Conservation (phyloP, 2,329 filamentous ascomycete genomes). For the Amauroascus verrucosus region DNA sequence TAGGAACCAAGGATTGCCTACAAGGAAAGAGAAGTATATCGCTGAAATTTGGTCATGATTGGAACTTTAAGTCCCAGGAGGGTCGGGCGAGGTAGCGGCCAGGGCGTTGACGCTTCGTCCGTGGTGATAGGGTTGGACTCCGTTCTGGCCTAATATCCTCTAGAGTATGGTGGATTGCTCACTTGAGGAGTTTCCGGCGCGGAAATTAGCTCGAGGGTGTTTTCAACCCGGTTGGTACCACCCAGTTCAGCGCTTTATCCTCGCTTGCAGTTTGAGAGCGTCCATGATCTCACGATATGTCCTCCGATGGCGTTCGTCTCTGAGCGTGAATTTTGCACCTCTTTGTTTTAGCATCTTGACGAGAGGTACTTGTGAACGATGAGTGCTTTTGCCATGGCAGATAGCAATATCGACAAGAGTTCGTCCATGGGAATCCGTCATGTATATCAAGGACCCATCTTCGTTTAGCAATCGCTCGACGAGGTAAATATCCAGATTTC, state of each 20-base stretch:
- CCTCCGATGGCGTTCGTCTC: slow-evolving; percentile 2
- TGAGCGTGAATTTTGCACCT: slow-evolving; percentile 8
- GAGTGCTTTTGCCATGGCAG: slow-evolving; percentile 8
- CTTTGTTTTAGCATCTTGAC: slow-evolving; percentile 5
- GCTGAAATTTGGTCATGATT: neutral
- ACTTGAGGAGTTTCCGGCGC: neutral
- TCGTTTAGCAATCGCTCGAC: slow-evolving; percentile 6
- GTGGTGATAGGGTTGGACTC: neutral
- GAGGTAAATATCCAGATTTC: slow-evolving; percentile 3
- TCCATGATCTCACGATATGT: slow-evolving; percentile 8
- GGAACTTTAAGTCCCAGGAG: neutral
- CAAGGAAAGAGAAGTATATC: too few relatives aligned
- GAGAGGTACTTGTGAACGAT: slow-evolving; percentile 2
- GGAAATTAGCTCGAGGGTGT: neutral
- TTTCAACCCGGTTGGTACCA: neutral
- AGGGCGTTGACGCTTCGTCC: neutral
- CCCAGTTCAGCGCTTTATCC: neutral
- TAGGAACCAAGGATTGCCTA: too few relatives aligned
- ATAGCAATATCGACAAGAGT: slow-evolving; percentile 11
- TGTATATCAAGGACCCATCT: neutral
- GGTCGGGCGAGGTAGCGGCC: too few relatives aligned
- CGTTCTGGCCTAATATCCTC: neutral
- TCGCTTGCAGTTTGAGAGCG: neutral
- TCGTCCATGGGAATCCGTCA: neutral
- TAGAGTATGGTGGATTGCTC: neutral